phyloP scores from a whole-genome alignment of 2,329 filamentous ascomycete species.

The Penicillium sp. region DNA sequence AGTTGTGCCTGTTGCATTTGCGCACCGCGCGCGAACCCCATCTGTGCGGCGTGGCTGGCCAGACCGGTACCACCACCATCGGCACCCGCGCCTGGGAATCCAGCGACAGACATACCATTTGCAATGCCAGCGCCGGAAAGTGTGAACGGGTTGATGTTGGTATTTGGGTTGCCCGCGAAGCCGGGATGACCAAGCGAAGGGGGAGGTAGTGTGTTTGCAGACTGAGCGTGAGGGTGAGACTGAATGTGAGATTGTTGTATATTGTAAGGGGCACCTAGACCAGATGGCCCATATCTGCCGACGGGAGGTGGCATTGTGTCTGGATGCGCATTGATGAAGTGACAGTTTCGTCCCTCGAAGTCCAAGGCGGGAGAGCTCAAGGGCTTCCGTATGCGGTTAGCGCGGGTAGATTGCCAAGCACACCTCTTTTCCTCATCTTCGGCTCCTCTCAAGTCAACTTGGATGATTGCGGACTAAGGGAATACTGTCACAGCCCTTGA shows the following conservation, averaged over 20 bases:
- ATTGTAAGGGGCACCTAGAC: slow-evolving; percentile 61
- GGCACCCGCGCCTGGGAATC: slow-evolving; percentile 55
- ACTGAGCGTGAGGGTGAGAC: slow-evolving; percentile 44
- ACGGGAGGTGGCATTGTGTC: slow-evolving; percentile 59
- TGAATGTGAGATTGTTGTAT: slow-evolving; percentile 51
- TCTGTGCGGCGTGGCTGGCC: slow-evolving; percentile 81
- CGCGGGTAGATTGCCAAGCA: slow-evolving; percentile 29
- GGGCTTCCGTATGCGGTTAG: slow-evolving; percentile 34
- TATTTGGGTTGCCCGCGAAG: slow-evolving; percentile 67
- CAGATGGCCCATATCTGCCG: slow-evolving; percentile 59
- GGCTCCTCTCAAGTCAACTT: slow-evolving; percentile 10
- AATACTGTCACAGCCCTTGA: slow-evolving; percentile 3
- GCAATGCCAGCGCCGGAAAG: slow-evolving; percentile 49
- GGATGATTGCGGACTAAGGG: slow-evolving; percentile 12
- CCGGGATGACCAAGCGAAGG: slow-evolving; percentile 67
- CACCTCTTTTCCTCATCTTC: slow-evolving; percentile 17
- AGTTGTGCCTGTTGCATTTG: slow-evolving; percentile 61
- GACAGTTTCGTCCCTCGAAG: slow-evolving; percentile 31
- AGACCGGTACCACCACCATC: slow-evolving; percentile 68
- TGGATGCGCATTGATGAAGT: slow-evolving; percentile 17
- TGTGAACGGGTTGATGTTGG: slow-evolving; percentile 67
- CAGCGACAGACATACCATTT: slow-evolving; percentile 60
- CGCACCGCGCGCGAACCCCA: slow-evolving; percentile 79
- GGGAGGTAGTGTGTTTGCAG: slow-evolving; percentile 52
- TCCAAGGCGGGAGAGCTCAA: slow-evolving; percentile 30